A percentile compares a stretch with the other conserved stretches of the same genome.
These are phyloP conservation scores for Arthroderma sp. DNA, from an alignment of 2,329 filamentous ascomycete genomes.

Conservation along the genomic window DNA sequence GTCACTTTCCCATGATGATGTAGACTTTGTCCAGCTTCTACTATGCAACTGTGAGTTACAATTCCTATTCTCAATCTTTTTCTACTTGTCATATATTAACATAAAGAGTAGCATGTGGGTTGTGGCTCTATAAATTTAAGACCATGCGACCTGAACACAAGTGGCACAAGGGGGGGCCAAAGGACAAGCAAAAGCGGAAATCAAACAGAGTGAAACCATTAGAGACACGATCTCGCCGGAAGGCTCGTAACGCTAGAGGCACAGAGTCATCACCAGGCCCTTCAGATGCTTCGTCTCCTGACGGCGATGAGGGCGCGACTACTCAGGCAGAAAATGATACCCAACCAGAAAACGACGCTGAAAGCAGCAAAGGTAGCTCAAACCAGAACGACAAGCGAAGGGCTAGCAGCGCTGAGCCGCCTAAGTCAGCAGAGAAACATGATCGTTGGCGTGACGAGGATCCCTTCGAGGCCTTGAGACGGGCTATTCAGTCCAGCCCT, in stretches of 20 bases:
- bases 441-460: constrained; percentile 29
- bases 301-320: constrained; percentile 15
- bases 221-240: constrained; percentile 11
- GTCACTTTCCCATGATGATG: constrained; percentile 52
- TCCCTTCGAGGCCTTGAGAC: constrained; percentile 37
- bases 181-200: constrained; percentile 31
- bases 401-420: constrained; percentile 38
- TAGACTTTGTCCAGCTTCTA: constrained; percentile 58
- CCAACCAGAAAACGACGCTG: constrained; percentile 10
- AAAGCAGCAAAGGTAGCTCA: constrained; percentile 20
- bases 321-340: constrained; percentile 17
- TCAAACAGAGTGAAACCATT: constrained; percentile 27
- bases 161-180: constrained; percentile 56
- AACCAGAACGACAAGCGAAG: constrained; percentile 33
- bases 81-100: constrained; percentile 20
- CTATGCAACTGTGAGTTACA: constrained; percentile 73
- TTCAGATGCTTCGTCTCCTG: constrained; percentile 14
- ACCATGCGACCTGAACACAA: constrained; percentile 68
- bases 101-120: constrained; percentile 56
- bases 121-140: constrained; percentile 87
- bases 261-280: constrained; percentile 24
- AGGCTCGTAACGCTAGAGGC: constrained; percentile 19
- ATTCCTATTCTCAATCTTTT: neutral
- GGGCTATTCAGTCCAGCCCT: constrained; percentile 52
- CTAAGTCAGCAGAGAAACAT: constrained; percentile 24